phyloP scores from a whole-genome alignment of 2,329 filamentous ascomycete genomes.

The Aspergillus sp. region DNA sequence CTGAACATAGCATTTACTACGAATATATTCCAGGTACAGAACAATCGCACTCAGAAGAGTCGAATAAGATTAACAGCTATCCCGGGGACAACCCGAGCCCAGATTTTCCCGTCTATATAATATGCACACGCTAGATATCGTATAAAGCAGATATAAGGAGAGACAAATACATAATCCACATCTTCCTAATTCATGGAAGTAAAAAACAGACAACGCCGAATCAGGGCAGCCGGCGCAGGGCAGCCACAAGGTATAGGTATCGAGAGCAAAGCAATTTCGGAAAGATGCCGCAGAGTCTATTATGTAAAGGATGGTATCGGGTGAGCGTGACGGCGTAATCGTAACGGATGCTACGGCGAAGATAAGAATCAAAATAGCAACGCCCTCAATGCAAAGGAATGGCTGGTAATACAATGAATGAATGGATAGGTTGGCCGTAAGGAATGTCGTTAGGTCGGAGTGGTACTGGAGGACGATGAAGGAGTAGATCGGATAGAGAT shows the following conservation, averaged over 20 bases:
- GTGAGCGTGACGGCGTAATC: constrained; percentile 9
- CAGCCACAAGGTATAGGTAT: neutral
- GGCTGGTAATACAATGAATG: constrained; percentile 4
- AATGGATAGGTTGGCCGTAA: neutral
- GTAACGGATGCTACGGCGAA: neutral
- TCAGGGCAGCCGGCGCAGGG: neutral
- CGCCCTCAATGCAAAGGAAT: constrained; percentile 17
- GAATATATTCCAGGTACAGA: neutral
- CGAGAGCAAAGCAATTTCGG: neutral
- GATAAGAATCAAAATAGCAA: constrained; percentile 12
- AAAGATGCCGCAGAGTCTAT: neutral
- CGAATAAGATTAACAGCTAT: neutral
- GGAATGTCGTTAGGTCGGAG: constrained; percentile 1
- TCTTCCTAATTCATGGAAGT: neutral
- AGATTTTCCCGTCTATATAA: neutral
- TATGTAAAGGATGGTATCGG: constrained; percentile 12
- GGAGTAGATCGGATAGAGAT: neutral
- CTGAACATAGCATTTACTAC: neutral
- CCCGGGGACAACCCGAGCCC: neutral
- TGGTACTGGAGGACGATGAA: neutral
- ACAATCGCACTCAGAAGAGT: neutral
- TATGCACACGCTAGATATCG: constrained; percentile 15
- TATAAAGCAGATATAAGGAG: constrained; percentile 1
- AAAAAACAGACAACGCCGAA: neutral
- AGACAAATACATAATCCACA: neutral